Evolutionary conservation across 2,329 filamentous ascomycete genomes (phyloP).

Genomic region (Verticillium longisporum): DNA sequence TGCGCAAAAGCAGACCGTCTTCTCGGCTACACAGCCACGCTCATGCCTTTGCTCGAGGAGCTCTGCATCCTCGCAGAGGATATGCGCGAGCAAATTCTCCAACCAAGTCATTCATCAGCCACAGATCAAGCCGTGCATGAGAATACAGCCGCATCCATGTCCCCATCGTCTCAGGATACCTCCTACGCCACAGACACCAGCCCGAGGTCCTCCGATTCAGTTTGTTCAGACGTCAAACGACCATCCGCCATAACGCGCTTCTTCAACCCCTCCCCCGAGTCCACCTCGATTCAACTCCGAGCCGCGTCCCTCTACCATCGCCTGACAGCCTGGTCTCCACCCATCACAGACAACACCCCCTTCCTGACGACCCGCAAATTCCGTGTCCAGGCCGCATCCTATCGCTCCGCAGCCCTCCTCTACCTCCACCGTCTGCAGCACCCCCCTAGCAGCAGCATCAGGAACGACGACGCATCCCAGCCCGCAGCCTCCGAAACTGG

Average conservation of each 20-base stretch:
- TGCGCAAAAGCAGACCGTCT: conserved; percentile 18
- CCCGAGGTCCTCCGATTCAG: neutral
- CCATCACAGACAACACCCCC: conserved; percentile 12
- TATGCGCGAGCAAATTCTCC: conserved; percentile 9
- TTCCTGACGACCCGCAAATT: conserved; percentile 18
- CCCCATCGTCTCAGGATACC: neutral
- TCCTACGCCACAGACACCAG: neutral
- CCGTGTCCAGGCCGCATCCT: conserved; percentile 19
- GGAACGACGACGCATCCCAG: neutral
- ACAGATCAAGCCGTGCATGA: neutral
- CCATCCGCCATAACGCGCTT: neutral
- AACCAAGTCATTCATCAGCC: neutral
- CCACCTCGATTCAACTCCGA: conserved; percentile 5
- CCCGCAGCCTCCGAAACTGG: neutral
- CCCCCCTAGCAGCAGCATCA: conserved; percentile 9
- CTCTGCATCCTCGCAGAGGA: conserved; percentile 20
- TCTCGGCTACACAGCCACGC: conserved; percentile 20
- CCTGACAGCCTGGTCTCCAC: conserved; percentile 17
- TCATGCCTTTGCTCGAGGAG: conserved; percentile 21
- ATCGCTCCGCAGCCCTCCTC: conserved; percentile 16
- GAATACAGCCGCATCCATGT: neutral
- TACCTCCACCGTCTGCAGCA: conserved; percentile 19
- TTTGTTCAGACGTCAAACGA: neutral
- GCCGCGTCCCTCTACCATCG: conserved; percentile 13
- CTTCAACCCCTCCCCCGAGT: neutral